These are phyloP conservation scores for Pseudopyricularia javanii DNA, from an alignment of 2,329 filamentous ascomycete genomes.

Conservation along the genomic window DNA sequence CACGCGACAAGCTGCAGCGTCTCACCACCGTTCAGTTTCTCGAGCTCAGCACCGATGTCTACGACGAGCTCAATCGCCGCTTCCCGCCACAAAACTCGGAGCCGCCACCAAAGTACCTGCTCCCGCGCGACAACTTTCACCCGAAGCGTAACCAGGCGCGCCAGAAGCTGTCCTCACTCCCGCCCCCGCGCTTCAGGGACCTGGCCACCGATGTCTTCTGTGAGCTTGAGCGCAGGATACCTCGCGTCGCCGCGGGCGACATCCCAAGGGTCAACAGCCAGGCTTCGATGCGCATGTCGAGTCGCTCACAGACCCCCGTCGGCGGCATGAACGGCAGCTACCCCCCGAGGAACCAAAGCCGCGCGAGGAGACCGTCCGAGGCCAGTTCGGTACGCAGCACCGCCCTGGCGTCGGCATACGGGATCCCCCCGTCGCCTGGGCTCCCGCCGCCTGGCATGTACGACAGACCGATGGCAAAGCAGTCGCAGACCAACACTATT, in stretches of 20 bases:
- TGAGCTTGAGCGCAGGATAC: constrained; percentile 83
- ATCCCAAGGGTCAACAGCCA: constrained; percentile 59
- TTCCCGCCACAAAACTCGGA: constrained; percentile 35
- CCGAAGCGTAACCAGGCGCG: constrained; percentile 96
- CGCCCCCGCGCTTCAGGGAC: constrained; percentile 76
- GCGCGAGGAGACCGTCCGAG: constrained; percentile 46
- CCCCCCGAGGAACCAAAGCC: constrained; percentile 37
- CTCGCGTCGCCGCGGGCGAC: constrained; percentile 61
- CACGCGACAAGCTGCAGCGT: constrained; percentile 84
- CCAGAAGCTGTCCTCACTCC: constrained; percentile 84
- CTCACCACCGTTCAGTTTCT: constrained; percentile 90
- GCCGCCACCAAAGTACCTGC: constrained; percentile 55
- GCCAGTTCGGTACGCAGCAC: constrained; percentile 43
- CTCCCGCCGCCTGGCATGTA: constrained; percentile 46
- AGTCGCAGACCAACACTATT: constrained; percentile 90
- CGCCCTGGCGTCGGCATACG: constrained; percentile 4
- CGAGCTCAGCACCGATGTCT: constrained; percentile 95
- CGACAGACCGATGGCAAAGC: constrained; percentile 71
- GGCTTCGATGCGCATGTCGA: constrained; percentile 48
- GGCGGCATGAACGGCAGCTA: constrained; percentile 36
- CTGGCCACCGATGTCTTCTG: constrained; percentile 93
- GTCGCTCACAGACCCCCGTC: constrained; percentile 49
- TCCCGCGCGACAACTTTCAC: constrained; percentile 83
- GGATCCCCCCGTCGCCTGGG: constrained; percentile 46
- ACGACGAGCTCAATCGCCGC: constrained; percentile 81